Percentiles rank a stretch among this genome's conserved stretches.
phyloP scores from a whole-genome alignment of 331 rosid genomes.

The Acacia pycnantha region DNA sequence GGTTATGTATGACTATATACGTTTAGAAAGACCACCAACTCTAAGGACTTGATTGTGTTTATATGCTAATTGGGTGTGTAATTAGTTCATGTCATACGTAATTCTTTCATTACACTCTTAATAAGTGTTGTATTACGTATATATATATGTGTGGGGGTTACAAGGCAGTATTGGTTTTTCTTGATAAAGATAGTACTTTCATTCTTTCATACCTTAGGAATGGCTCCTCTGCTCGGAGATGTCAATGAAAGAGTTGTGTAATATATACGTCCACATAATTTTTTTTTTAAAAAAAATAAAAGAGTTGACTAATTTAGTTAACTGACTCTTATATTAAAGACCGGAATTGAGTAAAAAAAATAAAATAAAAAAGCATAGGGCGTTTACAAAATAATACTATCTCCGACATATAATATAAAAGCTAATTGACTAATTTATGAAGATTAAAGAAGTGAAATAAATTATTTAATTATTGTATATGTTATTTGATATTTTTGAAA shows the following conservation, averaged over 20 bases:
- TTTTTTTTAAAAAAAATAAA: no score
- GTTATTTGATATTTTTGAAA: no score
- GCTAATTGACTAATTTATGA: no score
- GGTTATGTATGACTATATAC: constrained; percentile 84
- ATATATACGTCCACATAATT: not conserved
- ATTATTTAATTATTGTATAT: no score
- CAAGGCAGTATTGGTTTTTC: not conserved
- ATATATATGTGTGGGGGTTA: not conserved
- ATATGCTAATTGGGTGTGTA: constrained; percentile 5
- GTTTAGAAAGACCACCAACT: constrained; percentile 70
- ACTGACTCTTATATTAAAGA: no score
- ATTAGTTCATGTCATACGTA: not conserved
- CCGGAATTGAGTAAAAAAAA: no score
- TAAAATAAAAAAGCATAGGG: no score
- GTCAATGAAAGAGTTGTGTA: not conserved
- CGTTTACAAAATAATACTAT: no score
- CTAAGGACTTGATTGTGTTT: constrained; percentile 22
- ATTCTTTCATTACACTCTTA: constrained; percentile 6
- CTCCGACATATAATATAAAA: no score
- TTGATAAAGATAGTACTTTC: not conserved
- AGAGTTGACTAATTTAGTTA: no score
- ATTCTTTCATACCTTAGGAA: not conserved
- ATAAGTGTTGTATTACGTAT: not conserved
- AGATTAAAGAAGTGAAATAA: no score
- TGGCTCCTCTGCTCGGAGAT: not conserved